Evolutionary conservation across 345 rosid species (phyloP).

Genomic region (Lepidium didymum): DNA sequence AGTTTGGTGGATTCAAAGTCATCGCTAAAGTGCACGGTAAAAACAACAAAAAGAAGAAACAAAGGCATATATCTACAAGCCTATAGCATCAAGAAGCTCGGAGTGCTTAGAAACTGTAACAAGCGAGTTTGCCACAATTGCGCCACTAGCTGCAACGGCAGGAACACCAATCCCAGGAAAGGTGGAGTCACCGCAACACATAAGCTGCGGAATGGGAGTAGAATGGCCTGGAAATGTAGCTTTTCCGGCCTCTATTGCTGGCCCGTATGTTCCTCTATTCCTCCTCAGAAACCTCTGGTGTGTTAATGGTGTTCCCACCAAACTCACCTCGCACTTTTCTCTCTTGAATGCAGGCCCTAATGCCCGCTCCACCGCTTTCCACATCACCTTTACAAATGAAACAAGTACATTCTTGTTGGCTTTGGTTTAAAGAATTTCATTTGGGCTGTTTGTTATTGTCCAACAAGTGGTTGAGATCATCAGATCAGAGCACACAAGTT

Average conservation of each 20-base stretch:
- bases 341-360: constrained; percentile 71
- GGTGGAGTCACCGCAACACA: constrained; percentile 89
- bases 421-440: background rate
- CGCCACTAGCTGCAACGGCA: constrained; percentile 92
- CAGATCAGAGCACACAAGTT: background rate
- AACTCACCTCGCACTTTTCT: constrained; percentile 71
- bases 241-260: constrained; percentile 81
- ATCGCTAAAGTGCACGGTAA: background rate
- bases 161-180: constrained; percentile 93
- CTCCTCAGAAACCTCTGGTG: constrained; percentile 73
- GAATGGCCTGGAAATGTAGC: constrained; percentile 76
- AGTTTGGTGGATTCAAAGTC: background rate
- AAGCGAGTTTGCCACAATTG: constrained; percentile 82
- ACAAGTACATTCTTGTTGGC: background rate
- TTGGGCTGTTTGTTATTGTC: background rate
- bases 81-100: constrained; percentile 82
- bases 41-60: background rate
- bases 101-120: constrained; percentile 75
- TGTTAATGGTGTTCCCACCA: constrained; percentile 86
- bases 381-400: constrained; percentile 52
- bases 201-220: constrained; percentile 67
- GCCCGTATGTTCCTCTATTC: constrained; percentile 82
- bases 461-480: background rate
- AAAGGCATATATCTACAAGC: constrained; percentile 33
- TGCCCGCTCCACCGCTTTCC: constrained; percentile 82